Evolutionary conservation across 257 asterid species (phyloP).

Genomic region (Handroanthus guayacan): DNA sequence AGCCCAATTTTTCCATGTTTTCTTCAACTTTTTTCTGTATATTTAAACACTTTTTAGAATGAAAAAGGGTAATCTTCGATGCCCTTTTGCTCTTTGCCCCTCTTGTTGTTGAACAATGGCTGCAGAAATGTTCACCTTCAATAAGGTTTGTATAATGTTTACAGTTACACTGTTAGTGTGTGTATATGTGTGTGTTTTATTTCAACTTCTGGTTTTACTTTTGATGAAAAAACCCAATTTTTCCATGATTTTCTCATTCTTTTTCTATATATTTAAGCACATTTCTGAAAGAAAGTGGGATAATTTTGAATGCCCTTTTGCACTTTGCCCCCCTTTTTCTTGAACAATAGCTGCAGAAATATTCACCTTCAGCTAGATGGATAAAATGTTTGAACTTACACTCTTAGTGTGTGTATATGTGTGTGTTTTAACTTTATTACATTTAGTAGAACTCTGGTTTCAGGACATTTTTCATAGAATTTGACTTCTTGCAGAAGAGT

Average conservation of each 20-base stretch:
- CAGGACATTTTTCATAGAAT: background rate
- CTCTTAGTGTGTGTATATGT: background rate
- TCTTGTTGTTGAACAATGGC: slow-evolving; percentile 12
- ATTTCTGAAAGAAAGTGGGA: background rate
- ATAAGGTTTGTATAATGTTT: slow-evolving; percentile 9
- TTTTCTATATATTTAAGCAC: background rate
- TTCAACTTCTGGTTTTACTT: background rate
- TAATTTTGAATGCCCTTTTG: background rate
- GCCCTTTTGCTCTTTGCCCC: background rate
- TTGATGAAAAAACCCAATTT: background rate
- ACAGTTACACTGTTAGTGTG: background rate
- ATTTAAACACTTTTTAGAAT: background rate
- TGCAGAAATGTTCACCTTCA: background rate
- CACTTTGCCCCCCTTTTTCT: background rate
- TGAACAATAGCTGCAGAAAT: background rate
- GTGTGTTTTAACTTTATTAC: no score
- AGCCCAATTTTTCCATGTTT: background rate
- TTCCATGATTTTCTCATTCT: background rate
- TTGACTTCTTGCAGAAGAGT: background rate
- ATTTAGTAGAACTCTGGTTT: background rate
- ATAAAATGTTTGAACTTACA: background rate
- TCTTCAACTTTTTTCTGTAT: background rate
- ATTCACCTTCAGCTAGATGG: background rate
- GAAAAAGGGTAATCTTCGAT: background rate
- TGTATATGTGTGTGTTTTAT: no score